phyloP scores from a whole-genome alignment of 1,284 basidiomycete species.

The Trichosporon sp. region DNA sequence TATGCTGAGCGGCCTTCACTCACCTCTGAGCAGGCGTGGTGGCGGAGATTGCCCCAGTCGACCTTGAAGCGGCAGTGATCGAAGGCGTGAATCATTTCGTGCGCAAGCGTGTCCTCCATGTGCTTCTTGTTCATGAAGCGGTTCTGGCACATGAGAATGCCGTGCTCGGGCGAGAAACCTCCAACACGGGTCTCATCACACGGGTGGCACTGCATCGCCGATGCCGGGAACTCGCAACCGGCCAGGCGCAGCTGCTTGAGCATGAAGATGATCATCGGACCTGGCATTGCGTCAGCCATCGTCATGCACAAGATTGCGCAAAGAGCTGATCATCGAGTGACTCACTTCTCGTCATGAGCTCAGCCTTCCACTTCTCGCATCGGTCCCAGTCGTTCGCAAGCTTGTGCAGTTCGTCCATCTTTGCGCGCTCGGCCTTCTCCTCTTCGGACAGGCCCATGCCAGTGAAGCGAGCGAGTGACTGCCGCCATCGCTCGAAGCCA shows the following conservation, averaged over 20 bases:
- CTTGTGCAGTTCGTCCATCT: constrained; percentile 15
- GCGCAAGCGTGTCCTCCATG: constrained; percentile 86
- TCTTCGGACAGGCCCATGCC: constrained; percentile 46
- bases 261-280: constrained; percentile 80
- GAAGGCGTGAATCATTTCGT: constrained; percentile 94
- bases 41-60: constrained; percentile 81
- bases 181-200: constrained; percentile 70
- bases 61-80: constrained; percentile 92
- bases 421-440: constrained; percentile 25
- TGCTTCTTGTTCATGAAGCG: constrained; percentile 73
- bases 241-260: constrained; percentile 69
- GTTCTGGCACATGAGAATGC: constrained; percentile 77
- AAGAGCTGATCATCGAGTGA: neutral
- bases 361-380: constrained; percentile 51
- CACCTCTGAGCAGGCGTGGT: constrained; percentile 95
- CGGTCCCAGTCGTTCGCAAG: constrained; percentile 48
- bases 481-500: constrained; percentile 47
- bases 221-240: constrained; percentile 59
- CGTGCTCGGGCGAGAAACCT: constrained; percentile 72
- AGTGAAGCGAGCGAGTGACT: constrained; percentile 42
- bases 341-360: constrained; percentile 49
- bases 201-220: constrained; percentile 73
- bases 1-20: too few species aligned
- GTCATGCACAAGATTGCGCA: neutral
- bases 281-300: too few species aligned